phyloP scores from a whole-genome alignment of 139 green algal genomes.

The Chlorella sp. region DNA sequence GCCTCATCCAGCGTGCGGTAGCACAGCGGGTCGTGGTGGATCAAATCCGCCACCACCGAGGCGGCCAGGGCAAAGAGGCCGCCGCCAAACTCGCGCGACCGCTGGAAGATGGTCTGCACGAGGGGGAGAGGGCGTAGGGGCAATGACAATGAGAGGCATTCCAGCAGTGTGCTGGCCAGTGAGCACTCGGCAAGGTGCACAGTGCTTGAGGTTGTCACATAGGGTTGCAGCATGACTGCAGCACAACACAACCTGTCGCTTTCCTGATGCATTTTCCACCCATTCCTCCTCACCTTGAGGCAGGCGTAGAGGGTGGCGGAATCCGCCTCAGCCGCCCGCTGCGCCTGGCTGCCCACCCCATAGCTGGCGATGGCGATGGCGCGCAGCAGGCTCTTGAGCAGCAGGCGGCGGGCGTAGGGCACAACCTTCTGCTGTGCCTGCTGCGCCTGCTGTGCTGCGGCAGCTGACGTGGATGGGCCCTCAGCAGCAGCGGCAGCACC shows the following conservation, averaged over 20 bases:
- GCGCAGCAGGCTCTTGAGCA: conserved; percentile 93
- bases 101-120: conserved; percentile 73
- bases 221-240: too few species aligned
- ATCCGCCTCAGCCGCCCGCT: conserved; percentile 32
- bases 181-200: too few species aligned
- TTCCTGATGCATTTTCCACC: too few species aligned
- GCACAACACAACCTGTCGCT: too few species aligned
- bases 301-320: conserved; percentile 62
- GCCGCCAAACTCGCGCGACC: conserved; percentile 80
- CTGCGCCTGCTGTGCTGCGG: conserved; percentile 10
- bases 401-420: conserved; percentile 70
- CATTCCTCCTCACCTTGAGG: conserved; percentile 35
- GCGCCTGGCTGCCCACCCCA: conserved; percentile 12
- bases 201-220: too few species aligned
- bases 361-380: conserved; percentile 87
- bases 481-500: not conserved
- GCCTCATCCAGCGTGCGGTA: conserved; percentile 69
- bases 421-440: conserved; percentile 10
- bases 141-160: too few species aligned
- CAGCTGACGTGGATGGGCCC: not conserved
- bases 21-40: conserved; percentile 94
- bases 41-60: conserved; percentile 86
- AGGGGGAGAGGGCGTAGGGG: too few species aligned
- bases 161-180: too few species aligned
- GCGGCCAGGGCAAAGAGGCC: conserved; percentile 91